These are phyloP conservation scores for Flaveria trinervia DNA, from an alignment of 129 eudicot species.

Conservation along the genomic window DNA sequence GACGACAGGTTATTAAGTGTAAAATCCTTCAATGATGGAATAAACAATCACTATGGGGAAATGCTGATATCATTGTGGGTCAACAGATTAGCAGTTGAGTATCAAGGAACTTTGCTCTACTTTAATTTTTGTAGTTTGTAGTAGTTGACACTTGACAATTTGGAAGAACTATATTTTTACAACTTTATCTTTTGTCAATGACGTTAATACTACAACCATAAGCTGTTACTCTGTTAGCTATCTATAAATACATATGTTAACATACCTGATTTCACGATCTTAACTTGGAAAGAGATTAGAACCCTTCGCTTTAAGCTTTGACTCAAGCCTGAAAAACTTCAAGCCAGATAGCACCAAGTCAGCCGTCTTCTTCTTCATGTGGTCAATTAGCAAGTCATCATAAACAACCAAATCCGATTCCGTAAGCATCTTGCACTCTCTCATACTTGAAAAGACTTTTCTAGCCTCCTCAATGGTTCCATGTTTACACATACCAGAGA, in stretches of 20 bases:
- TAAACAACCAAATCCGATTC: constrained; percentile 71
- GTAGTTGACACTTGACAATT: not conserved
- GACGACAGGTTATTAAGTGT: not conserved
- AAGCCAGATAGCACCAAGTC: constrained; percentile 79
- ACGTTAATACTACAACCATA: not conserved
- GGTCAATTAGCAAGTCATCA: constrained; percentile 83
- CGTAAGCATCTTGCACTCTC: constrained; percentile 53
- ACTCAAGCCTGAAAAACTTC: constrained; percentile 83
- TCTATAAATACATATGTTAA: not conserved
- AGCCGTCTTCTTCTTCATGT: constrained; percentile 83
- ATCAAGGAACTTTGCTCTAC: not conserved
- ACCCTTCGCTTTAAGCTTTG: constrained; percentile 74
- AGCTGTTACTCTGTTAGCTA: not conserved
- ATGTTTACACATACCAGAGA: constrained; percentile 79
- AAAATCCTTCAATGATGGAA: not conserved
- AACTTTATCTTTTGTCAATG: not conserved
- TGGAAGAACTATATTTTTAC: not conserved
- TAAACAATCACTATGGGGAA: not conserved
- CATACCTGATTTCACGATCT: constrained; percentile 36
- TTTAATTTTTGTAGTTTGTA: not conserved
- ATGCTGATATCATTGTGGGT: not conserved
- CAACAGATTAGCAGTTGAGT: not conserved
- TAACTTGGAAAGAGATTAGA: constrained; percentile 56
- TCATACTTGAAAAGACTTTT: constrained; percentile 61
- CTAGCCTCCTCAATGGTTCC: constrained; percentile 91